Evolutionary conservation across 2,329 filamentous ascomycete genomes (phyloP), one percentile per base, ranked within the genome.

Genomic region (Colletotrichum abscissum): DNA sequence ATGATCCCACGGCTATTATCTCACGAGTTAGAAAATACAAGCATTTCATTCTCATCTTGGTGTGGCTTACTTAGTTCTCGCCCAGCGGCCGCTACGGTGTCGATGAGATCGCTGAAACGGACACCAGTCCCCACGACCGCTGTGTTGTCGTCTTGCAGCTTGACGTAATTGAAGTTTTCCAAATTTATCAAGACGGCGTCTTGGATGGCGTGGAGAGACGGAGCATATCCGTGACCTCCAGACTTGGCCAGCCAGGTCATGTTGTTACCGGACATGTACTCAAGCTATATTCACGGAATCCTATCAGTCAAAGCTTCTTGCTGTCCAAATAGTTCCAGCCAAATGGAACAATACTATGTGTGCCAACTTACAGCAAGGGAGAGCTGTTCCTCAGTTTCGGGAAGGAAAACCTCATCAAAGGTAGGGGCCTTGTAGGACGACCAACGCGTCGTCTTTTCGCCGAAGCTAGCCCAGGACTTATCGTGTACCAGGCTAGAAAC

Each of bases 381-480:
- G 35, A 63, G 35, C 19, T 63, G 35, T 16, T 63, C 59, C 33
- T 42, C 26, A n/a, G 59, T 63, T 28, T 63, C 24, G 14, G 59
- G 59, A 16, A 63, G 59, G 12, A 63, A 63, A 46, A 63, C 59
- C 30, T 63, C 59, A n/a, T 63, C 11, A 28, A 63, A 63, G 35
- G 59, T 63, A 19, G 59, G 59, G 12, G 59, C 35, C 16, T 63
- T 46, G 16, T 42, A 63, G 11, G 59, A 42, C 33, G 59, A 63
- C 59, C 59, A 63, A 38, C 59, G 59, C 22, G 35, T 63, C 14
- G 59, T 63, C 35, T 63, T 63, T 28, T 63, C 35, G 12, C 14
- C 59, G 19, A 63, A 46, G 11, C 26, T 24, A 22, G 35, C n/a
- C 59, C 59, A 63, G 12, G 59, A 26, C 38, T 63, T 46, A 24